Percentiles rank a stretch among this genome's conserved stretches.
Conservation (phyloP, 2,329 filamentous ascomycete species). For the Microdochium bolleyi region DNA sequence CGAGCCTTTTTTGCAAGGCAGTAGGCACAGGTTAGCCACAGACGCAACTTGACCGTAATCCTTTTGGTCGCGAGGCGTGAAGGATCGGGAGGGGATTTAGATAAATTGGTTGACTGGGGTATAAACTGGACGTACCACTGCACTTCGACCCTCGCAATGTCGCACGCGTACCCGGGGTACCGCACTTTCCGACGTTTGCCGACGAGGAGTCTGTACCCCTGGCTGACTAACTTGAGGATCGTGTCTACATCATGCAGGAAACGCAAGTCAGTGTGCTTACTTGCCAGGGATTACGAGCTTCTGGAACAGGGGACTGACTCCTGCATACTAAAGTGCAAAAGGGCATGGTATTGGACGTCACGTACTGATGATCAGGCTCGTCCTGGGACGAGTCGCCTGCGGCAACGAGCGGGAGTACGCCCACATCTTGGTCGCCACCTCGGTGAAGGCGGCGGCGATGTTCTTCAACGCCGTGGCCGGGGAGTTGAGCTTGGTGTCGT, state of each 20-base stretch:
- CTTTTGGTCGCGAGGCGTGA: too few species aligned
- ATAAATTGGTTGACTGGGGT: too few species aligned
- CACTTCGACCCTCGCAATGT: slow-evolving; percentile 51
- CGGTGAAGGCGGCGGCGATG: slow-evolving; percentile 64
- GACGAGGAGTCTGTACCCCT: slow-evolving; percentile 57
- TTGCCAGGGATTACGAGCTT: too few species aligned
- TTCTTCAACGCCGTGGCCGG: slow-evolving; percentile 62
- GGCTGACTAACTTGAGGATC: slow-evolving; percentile 55
- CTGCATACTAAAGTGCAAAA: background rate
- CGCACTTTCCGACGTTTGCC: slow-evolving; percentile 37
- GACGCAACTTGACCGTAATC: too few species aligned
- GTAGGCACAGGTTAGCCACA: background rate
- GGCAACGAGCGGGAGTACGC: slow-evolving; percentile 54
- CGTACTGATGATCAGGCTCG: slow-evolving; percentile 57
- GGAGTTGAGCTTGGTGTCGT: slow-evolving; percentile 73
- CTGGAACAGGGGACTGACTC: background rate
- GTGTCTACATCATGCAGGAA: slow-evolving; percentile 37
- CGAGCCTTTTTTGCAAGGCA: slow-evolving; percentile 44
- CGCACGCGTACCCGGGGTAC: slow-evolving; percentile 47
- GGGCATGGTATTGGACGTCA: slow-evolving; percentile 2
- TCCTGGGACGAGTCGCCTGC: slow-evolving; percentile 43
- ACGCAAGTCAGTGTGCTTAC: background rate
- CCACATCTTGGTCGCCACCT: slow-evolving; percentile 71
- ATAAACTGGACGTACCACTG: slow-evolving; percentile 48
- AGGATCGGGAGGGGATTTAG: too few species aligned